These are phyloP conservation scores for Globisporangium takayamanum DNA, from an alignment of 352 stramenopile species.

Conservation along the genomic window DNA sequence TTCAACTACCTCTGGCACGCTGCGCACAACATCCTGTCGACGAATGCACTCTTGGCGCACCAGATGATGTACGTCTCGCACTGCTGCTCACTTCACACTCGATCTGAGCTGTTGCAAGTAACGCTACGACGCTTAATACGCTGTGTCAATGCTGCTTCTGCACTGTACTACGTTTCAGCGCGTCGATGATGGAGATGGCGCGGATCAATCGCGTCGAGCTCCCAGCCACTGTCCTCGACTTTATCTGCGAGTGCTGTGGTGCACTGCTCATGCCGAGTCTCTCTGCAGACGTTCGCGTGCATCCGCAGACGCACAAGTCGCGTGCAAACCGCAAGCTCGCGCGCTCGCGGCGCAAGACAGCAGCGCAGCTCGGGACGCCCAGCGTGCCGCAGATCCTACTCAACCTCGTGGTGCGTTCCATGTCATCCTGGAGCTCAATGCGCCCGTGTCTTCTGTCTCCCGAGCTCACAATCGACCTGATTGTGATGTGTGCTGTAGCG, in stretches of 20 bases:
- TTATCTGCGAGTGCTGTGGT: constrained; percentile 56
- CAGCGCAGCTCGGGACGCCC: constrained; percentile 7
- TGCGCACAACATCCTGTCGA: constrained; percentile 40
- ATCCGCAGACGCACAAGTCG: constrained; percentile 29
- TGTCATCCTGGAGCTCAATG: neutral
- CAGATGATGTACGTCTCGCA: constrained; percentile 35
- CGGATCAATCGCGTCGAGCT: constrained; percentile 27
- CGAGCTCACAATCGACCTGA: neutral
- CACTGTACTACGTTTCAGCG: constrained; percentile 17
- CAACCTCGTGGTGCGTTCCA: constrained; percentile 29
- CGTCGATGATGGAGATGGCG: constrained; percentile 47
- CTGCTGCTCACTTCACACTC: neutral
- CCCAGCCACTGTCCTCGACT: constrained; percentile 46
- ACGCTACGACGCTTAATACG: neutral
- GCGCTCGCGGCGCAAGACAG: constrained; percentile 19
- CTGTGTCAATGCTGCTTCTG: neutral
- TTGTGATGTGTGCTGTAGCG: constrained; percentile 18
- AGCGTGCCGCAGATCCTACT: constrained; percentile 17
- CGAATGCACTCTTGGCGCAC: constrained; percentile 35
- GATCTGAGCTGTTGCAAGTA: neutral
- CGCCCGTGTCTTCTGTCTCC: neutral
- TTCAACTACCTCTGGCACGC: constrained; percentile 62
- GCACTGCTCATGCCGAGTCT: constrained; percentile 56
- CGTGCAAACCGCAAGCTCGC: constrained; percentile 47
- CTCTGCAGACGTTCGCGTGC: constrained; percentile 44